phyloP scores from a whole-genome alignment of 2,329 filamentous ascomycete species.

The Neopestalotiopsis sp. region DNA sequence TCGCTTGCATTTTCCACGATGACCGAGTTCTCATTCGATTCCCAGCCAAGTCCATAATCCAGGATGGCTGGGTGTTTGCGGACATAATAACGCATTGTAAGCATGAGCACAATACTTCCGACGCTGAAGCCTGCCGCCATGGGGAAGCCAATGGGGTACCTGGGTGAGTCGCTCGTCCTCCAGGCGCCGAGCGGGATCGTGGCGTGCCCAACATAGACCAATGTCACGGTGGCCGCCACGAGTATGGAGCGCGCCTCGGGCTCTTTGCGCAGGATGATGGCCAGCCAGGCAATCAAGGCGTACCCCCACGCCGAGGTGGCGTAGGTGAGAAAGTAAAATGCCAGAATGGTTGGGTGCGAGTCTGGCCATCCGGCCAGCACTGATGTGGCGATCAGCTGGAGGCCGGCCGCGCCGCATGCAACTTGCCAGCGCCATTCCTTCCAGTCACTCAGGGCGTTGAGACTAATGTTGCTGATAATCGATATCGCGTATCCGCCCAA shows the following conservation, averaged over 20 bases:
- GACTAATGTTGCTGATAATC: constrained; percentile 40
- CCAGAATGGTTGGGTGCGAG: constrained; percentile 37
- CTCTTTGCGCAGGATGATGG: constrained; percentile 39
- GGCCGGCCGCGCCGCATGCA: constrained; percentile 29
- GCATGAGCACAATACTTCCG: constrained; percentile 37
- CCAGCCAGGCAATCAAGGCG: constrained; percentile 43
- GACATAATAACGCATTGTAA: constrained; percentile 37
- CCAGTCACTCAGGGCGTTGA: constrained; percentile 43
- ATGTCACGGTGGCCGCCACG: constrained; percentile 42
- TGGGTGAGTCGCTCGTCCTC: constrained; percentile 40
- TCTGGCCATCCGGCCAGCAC: constrained; percentile 42
- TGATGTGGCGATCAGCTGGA: constrained; percentile 34
- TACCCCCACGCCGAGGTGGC: constrained; percentile 40
- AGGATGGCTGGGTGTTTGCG: constrained; percentile 28
- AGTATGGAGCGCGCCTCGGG: constrained; percentile 43
- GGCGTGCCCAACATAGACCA: constrained; percentile 45
- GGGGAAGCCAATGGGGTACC: constrained; percentile 44
- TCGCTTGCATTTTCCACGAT: not conserved
- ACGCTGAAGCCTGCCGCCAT: constrained; percentile 39
- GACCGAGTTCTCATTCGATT: not conserved
- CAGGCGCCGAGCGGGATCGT: constrained; percentile 44
- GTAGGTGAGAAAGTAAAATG: constrained; percentile 44
- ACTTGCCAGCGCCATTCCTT: constrained; percentile 47
- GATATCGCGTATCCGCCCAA: constrained; percentile 34
- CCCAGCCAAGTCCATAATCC: constrained; percentile 20